Base-by-base conservation (phyloP, 1,284 basidiomycete species). In the Rhodotorula sp. region DNA sequence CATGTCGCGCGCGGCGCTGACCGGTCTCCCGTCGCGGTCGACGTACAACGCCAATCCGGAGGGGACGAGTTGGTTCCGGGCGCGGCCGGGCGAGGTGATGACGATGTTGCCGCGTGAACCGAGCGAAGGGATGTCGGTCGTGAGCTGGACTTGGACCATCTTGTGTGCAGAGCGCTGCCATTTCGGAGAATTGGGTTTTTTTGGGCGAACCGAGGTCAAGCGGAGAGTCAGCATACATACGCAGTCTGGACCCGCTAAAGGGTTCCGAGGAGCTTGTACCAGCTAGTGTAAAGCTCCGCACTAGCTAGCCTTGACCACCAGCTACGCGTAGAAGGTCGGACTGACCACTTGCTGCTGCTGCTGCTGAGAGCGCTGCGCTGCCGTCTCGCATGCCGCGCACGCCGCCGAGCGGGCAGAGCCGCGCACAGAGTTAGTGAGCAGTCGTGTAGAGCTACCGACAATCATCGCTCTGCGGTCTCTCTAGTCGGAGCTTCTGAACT, bases 91-190 rank as follows among this genome's bases (percentile, higher is more conserved):
- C 16, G 69, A 56, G 38, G 70, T 62, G 62, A 63, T 55, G 31
- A 67, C 18, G 38, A 67, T 57, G 5, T 49, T 18, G 26, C 71
- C 71, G 26, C 58, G 64, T 7, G 55, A 19, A 14, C 74, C 74
- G 52, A 73, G 69, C 6, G 62, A 38, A 18, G 74, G 74, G 15
- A 71, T 52, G 57, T 73, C 66, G 31, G 52, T 18, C 15, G 50
- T 38, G 5, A 75, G 64, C 64, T 75, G 59, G 57, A 75, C 65
- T 31, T 73, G 68, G 52, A 75, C 72, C 45, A 75, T 62, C 67
- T 73, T 73, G 69, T 72, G 70, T 5, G 73, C 68, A 18, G 55
- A 65, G 18, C 73, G 68, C 73, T 74, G 63, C 21, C 5, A 31
- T n/a, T 2, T 10, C 28, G 21, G n/a, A n/a, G n/a, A n/a, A n/a